Evolutionary conservation across 225 moss, liverwort and hornwort genomes (phyloP), one percentile per base, ranked within the genome.

Genomic region (Ulota crispa): DNA sequence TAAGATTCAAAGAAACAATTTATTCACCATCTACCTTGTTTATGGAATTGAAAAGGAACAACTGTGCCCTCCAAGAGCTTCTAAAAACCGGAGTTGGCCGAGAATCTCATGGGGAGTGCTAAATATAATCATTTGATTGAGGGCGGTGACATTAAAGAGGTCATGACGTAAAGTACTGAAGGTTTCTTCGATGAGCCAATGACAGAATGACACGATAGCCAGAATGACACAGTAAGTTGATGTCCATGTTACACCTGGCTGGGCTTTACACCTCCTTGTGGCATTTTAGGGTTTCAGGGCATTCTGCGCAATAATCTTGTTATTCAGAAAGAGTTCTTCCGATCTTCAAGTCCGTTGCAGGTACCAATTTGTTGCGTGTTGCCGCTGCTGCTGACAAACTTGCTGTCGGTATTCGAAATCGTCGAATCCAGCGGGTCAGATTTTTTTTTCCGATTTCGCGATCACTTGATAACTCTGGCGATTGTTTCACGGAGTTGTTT

Each of bases 351-450:
- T 65, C 52, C 65, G 77, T 2, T 14, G 79, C 24, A 6, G 43
- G 47, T 24, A 42, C 4, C 15, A 71, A 61, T 61, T 31, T 42
- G 47, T 47, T 36, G 50, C 32, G 62, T 50, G 62, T 63, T 63
- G 43, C 59, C 5, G 56, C 21, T 34, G 34, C 34, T 56, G 42
- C 31, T 37, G 55, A 37, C 7, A 57, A 43, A 57, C 43, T 70
- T 42, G 16, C 31, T 71, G 50, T 62, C 61, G 47, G 80, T 80
- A 72, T 20, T 12, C 27, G 80, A 72, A 63, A 26, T 80, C 72
- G 21, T 21, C 36, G 6, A 20, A 36, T 72, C 26, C 72, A 52
- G 63, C 62, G 50, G 80, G 80, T 80, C 61, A 47, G 63, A 47
- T 3, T 64, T 11, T 19, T 16, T 16, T 9, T 27, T 53, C 37